Conservation (phyloP, 164 flowering plant species). For the Dillenia suffruticosa region DNA sequence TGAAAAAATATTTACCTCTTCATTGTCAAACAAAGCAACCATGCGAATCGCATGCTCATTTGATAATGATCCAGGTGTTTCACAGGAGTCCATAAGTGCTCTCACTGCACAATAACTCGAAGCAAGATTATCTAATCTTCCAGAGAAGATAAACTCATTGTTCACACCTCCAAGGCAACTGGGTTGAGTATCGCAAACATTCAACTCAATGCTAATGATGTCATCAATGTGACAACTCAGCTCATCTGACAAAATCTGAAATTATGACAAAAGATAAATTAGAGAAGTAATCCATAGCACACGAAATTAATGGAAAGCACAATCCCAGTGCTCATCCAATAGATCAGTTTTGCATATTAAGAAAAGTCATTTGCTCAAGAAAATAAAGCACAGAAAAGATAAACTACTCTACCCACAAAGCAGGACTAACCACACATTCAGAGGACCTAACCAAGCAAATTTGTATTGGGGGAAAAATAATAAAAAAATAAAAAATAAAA, state of each 20-base stretch:
- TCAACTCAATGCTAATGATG: conserved; percentile 66
- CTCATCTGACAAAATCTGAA: conserved; percentile 73
- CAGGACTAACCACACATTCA: no score
- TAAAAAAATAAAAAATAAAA: no score
- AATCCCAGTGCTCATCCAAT: no score
- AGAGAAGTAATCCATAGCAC: no score
- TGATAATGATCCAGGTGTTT: conserved; percentile 46
- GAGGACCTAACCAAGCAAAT: no score
- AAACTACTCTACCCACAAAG: no score
- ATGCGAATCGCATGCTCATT: conserved; percentile 74
- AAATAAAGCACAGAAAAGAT: no score
- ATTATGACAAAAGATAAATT: background rate
- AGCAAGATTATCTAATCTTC: conserved; percentile 91
- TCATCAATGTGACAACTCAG: conserved; percentile 62
- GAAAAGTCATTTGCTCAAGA: no score
- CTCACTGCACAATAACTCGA: conserved; percentile 88
- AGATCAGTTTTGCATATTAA: no score
- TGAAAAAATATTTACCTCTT: conserved; percentile 59
- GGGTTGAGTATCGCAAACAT: conserved; percentile 91
- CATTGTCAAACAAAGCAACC: conserved; percentile 94
- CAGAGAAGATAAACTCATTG: conserved; percentile 91
- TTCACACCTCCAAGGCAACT: conserved; percentile 96
- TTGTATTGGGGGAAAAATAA: no score
- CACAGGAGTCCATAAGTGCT: conserved; percentile 86
- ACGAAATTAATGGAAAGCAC: no score